Evolutionary conservation across 2,329 filamentous ascomycete species (phyloP), one percentile per base, ranked within the genome.

Genomic region (Helicocarpus griseus): DNA sequence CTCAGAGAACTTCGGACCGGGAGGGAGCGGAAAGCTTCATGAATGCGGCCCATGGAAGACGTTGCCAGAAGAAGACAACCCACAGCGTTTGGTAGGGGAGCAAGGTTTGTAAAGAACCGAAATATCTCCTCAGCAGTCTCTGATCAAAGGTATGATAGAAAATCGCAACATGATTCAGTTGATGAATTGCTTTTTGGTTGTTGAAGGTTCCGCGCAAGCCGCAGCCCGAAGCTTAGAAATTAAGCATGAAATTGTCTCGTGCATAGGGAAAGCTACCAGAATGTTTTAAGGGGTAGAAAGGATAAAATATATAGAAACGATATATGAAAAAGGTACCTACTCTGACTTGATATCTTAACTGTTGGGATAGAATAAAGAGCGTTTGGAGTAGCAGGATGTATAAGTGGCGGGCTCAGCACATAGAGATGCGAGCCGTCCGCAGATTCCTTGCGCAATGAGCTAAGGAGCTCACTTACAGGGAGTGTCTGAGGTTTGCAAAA

Each of bases 321-420:
- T 21, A 39, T 22, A 22, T 24, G 38, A 35, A 35, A 35, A 35
- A 6, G n/a, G 31, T 14, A 35, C 31, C 31, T 35, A 35, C 31
- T 35, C 31, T 35, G 31, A 35, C 31, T 35, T 33, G 29, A 7
- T 1, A 35, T 14, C 31, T 11, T 11, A 14, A 3, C n/a, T 9
- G 38, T 41, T 47, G 26, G 26, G 24, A 35, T 48, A 26, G 40
- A 50, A 26, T 45, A 31, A 19, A 38, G 19, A 17, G 21, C 22
- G 29, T 46, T 43, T 29, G 35, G 41, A 52, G 41, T 41, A 33
- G n/a, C n/a, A n/a, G n/a, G n/a, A n/a, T n/a, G n/a, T n/a, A n/a
- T n/a, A n/a, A n/a, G n/a, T n/a, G n/a, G n/a, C n/a, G n/a, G n/a
- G n/a, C n/a, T n/a, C n/a, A n/a, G n/a, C n/a, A n/a, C n/a, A n/a